Conservation (phyloP, 371 early-diverging fungal species). For the Coemansia sp. region DNA sequence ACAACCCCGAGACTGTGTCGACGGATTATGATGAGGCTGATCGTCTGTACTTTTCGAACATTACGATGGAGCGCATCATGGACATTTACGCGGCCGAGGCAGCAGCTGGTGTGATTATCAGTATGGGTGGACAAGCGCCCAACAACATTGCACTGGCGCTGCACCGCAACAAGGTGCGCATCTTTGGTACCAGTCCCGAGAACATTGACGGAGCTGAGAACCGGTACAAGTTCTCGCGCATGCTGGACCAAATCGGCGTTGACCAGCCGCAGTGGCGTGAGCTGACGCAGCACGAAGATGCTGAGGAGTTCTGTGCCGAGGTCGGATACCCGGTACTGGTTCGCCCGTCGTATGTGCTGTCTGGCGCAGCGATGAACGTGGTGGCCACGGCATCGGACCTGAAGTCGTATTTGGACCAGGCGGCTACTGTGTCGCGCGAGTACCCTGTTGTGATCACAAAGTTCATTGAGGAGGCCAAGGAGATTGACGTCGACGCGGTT, state of each 20-base stretch:
- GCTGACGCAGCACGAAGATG: conserved; percentile 75
- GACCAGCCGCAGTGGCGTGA: conserved; percentile 96
- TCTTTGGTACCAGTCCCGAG: conserved; percentile 87
- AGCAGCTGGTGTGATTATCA: conserved; percentile 78
- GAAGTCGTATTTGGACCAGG: conserved; percentile 74
- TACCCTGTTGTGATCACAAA: conserved; percentile 94
- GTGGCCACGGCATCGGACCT: conserved; percentile 80
- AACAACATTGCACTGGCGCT: conserved; percentile 90
- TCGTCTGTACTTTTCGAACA: conserved; percentile 90
- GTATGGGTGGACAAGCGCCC: conserved; percentile 90
- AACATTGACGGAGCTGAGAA: conserved; percentile 92
- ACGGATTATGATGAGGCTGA: conserved; percentile 95
- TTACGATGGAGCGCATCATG: conserved; percentile 84
- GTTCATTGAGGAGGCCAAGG: conserved; percentile 92
- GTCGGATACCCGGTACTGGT: conserved; percentile 92
- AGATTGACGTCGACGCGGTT: conserved; percentile 95
- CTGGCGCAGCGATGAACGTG: conserved; percentile 96
- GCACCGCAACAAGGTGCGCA: conserved; percentile 63
- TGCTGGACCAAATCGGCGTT: conserved; percentile 84
- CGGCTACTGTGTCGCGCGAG: conserved; percentile 85
- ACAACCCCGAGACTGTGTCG: conserved; percentile 95
- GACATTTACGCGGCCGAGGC: conserved; percentile 88
- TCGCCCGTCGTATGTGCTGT: conserved; percentile 92
- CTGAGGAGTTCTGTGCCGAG: conserved; percentile 72
- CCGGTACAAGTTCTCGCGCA: conserved; percentile 87